Base-by-base conservation (phyloP, 1,139 yeast species). In the Sugiyamaella pinicola region DNA sequence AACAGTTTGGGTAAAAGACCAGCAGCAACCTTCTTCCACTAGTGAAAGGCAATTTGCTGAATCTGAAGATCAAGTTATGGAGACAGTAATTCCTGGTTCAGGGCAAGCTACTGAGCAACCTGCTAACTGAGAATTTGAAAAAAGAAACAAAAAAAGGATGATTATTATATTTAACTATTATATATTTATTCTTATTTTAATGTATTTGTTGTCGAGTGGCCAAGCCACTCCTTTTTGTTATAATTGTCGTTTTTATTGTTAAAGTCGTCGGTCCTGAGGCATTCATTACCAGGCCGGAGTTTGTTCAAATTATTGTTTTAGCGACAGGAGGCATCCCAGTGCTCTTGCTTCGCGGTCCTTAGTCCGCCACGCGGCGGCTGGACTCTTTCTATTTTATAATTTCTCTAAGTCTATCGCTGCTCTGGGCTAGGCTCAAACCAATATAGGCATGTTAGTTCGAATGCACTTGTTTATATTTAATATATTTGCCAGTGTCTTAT, bases 41-140 rank as follows among this genome's bases (percentile, higher is more conserved):
- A 75, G 78, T 62, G 78, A 80, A 62, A 77, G 95, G 61, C 76
- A 80, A 44, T 87, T 85, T 76, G 95, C 96, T 1, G 86, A 85
- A 53, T 83, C 88, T 4, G 95, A 86, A 33, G 86, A 83, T 59
- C 84, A 83, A 67, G 83, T 83, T 10, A 79, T 85, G 79, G 93
- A 86, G 65, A 84, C 80, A 55, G 87, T 53, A 60, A 44, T 53
- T 29, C 57, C 69, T 15, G 82, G 79, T 61, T 15, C 41, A 24
- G 40, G 37, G 13, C 41, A 35, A 21, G 31, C 44, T 4, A 26
- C 46, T 12, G 52, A 43, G 24, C 48, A 48, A 21, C 22, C 47
- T 34, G 41, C 43, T 34, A 49, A 44, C 39, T 37, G 17, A 21
- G 26, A 12, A 18, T 19, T n/a, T 39, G 4, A 26, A 26, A 26